Evolutionary conservation across 2,329 filamentous ascomycete species (phyloP), one percentile per base, ranked within the genome.

Genomic region (Ophioceras dolichostomum): DNA sequence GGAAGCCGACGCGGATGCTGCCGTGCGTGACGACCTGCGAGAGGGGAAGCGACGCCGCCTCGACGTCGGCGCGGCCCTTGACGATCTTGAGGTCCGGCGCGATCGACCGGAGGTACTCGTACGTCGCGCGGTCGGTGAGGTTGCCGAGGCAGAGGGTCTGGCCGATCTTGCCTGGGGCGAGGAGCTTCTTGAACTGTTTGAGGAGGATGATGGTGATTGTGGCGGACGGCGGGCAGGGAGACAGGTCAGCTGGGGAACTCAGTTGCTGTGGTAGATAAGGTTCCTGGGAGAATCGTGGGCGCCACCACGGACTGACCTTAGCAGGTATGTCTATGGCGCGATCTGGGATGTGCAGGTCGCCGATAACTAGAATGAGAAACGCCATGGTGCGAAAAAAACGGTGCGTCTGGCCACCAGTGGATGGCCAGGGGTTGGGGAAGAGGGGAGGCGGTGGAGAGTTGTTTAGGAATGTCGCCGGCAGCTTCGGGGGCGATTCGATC

Each of bases 341-440:
- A 61, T 94, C 87, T 51, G 87, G 87, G 62, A 94, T 94, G 66
- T 94, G 87, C 38, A 94, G 76, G 65, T 94, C 87, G 58, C 86
- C 86, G 49, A 94, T 85, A 55, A 91, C 85, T 56, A 94, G 75
- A 55, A 94, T 87, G 48, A 94, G 72, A 62, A 89, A 85, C 46
- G 86, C 85, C 67, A 89, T 86, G 68, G 76, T 81, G n/a, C n/a
- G n/a, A n/a, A n/a, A n/a, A n/a, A n/a, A n/a, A n/a, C n/a, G n/a
- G n/a, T n/a, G n/a, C n/a, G n/a, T n/a, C n/a, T n/a, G n/a, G n/a
- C n/a, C n/a, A n/a, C n/a, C n/a, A n/a, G n/a, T n/a, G n/a, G n/a
- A n/a, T n/a, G n/a, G n/a, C n/a, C n/a, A n/a, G n/a, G n/a, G n/a
- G n/a, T n/a, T n/a, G n/a, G n/a, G n/a, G n/a, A n/a, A n/a, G n/a